Conservation (phyloP, 2,329 filamentous ascomycete genomes). For the Paradendryphiella salina region DNA sequence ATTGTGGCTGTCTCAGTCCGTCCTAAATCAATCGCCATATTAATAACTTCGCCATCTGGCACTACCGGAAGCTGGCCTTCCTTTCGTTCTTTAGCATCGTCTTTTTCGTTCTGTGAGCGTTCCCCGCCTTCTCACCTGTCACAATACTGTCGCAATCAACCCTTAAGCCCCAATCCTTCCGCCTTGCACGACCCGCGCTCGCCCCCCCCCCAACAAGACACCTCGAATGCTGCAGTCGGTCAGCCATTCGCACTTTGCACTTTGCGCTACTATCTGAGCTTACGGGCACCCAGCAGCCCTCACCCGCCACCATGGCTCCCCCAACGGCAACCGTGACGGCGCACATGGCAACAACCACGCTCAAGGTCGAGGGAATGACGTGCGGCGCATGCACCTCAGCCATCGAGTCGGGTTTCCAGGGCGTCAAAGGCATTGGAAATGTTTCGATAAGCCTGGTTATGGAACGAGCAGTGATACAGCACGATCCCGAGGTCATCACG, state of each 20-base stretch:
- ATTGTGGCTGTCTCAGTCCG: constrained; percentile 21
- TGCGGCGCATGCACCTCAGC: constrained; percentile 95
- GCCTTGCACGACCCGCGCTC: constrained; percentile 20
- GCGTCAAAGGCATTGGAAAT: constrained; percentile 76
- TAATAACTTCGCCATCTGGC: constrained; percentile 32
- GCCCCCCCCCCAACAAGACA: constrained; percentile 20
- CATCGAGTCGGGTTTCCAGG: constrained; percentile 89
- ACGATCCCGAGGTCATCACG: constrained; percentile 74
- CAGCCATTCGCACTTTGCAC: constrained; percentile 1
- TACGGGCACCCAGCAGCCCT: constrained; percentile 4
- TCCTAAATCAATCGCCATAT: constrained; percentile 17
- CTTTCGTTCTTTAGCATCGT: constrained; percentile 16
- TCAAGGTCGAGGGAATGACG: constrained; percentile 83
- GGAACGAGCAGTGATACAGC: constrained; percentile 91
- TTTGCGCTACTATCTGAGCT: background rate
- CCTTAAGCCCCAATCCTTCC: constrained; percentile 11
- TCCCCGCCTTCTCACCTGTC: background rate
- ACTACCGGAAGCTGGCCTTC: constrained; percentile 40
- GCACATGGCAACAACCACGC: constrained; percentile 81
- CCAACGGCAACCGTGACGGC: constrained; percentile 47
- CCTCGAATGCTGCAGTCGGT: constrained; percentile 2
- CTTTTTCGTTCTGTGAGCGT: constrained; percentile 5
- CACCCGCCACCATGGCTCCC: constrained; percentile 32
- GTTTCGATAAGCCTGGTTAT: constrained; percentile 94
- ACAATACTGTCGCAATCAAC: constrained; percentile 18